Evolutionary conservation across 129 eudicot genomes (phyloP).

Genomic region (Flaveria ramosissima): DNA sequence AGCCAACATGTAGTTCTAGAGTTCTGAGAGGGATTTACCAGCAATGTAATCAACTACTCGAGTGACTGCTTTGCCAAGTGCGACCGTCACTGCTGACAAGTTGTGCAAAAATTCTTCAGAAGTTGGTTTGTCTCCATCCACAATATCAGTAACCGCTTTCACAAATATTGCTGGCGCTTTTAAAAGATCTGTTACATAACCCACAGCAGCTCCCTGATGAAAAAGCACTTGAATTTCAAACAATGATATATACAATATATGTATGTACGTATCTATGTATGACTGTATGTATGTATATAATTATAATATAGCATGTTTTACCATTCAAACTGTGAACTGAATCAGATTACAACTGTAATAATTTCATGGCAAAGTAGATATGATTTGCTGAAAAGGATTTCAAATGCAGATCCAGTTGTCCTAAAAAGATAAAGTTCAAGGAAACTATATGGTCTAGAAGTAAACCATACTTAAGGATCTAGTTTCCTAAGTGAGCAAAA

Average conservation of each 20-base stretch:
- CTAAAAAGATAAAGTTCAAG: not conserved
- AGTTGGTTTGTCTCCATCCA: slow-evolving; percentile 94
- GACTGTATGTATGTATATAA: no score
- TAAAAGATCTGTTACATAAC: slow-evolving; percentile 82
- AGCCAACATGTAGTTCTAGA: slow-evolving; percentile 40
- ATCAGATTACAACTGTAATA: not conserved
- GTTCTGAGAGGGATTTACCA: slow-evolving; percentile 67
- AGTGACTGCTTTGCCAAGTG: slow-evolving; percentile 65
- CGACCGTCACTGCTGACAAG: slow-evolving; percentile 68
- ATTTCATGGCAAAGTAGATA: not conserved
- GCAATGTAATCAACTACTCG: slow-evolving; percentile 68
- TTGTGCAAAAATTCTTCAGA: slow-evolving; percentile 86
- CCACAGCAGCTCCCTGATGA: slow-evolving; percentile 91
- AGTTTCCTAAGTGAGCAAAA: not conserved
- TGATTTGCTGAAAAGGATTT: not conserved
- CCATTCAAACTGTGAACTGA: slow-evolving; percentile 2
- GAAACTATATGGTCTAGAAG: not conserved
- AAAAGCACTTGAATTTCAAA: slow-evolving; percentile 13
- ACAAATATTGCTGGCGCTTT: slow-evolving; percentile 75
- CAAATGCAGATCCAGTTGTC: not conserved
- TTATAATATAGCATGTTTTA: not conserved
- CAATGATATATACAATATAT: not conserved
- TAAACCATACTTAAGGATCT: not conserved
- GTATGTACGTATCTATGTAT: no score
- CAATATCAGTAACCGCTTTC: slow-evolving; percentile 89